Evolutionary conservation across 2,329 filamentous ascomycete genomes (phyloP), one percentile per base, ranked within the genome.

Genomic region (Atkinsonella hypoxylon): DNA sequence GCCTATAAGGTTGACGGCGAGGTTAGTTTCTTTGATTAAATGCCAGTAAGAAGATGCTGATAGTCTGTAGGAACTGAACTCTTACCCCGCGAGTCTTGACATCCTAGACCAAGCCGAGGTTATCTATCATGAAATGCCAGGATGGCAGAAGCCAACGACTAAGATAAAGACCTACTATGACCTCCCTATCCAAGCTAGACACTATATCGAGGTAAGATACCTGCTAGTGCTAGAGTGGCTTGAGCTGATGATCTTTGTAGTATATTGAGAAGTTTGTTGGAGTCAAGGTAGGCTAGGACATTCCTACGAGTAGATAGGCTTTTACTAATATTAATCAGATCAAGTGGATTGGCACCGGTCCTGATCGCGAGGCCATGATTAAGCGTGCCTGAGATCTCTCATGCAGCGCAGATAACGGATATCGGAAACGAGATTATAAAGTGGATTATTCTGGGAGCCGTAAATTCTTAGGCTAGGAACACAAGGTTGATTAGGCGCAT

Each of bases 131-230:
- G 83, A 81, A 50, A 66, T 89, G 53, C 74, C 77, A 17, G 85
- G 85, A 47, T 89, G 85, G 85, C 74, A 85, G 61, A 73, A 71
- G 60, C 70, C 76, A 39, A 89, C 80, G 0, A 80, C 78, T 10
- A 73, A 76, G 45, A 70, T 72, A 49, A 80, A 75, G 64, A 74
- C 68, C 53, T 89, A 73, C 61, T 72, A 77, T 44, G 78, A 83
- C 32, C 69, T 88, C 41, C 84, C 85, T 8, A 67, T 70, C 59
- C 72, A 82, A 59, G 83, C 83, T 17, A 73, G 76, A 54, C 76
- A 76, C 45, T 88, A 88, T 59, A 70, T 88, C 51, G 72, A 79
- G 62, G 67, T 70, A 54, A 45, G 48, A 20, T 36, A 53, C 15
- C 45, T 45, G 34, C 49, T 17, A 17, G n/a, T n/a, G 20, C 11